Evolutionary conservation across 202 grass and related monocot species (phyloP).

Genomic region (Cymbopogon flexuosus): DNA sequence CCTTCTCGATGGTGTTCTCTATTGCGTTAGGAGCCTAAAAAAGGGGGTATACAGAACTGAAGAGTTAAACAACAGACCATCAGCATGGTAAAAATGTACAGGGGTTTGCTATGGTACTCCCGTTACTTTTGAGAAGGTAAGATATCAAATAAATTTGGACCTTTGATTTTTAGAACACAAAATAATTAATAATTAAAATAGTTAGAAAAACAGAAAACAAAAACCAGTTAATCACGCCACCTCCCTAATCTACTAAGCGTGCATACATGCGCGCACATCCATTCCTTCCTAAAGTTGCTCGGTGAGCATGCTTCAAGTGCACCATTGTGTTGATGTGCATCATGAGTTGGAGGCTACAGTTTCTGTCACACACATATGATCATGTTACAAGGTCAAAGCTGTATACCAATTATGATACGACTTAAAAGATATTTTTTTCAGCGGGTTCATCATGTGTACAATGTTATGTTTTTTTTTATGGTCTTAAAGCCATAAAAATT

Average conservation of each 20-base stretch:
- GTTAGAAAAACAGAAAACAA: not conserved
- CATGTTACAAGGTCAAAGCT: not conserved
- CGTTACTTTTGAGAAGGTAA: not conserved
- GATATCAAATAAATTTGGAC: not conserved
- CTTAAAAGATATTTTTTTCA: not conserved
- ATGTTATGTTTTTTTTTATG: not conserved
- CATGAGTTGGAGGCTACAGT: not conserved
- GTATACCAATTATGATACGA: not conserved
- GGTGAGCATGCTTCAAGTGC: not conserved
- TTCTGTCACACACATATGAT: not conserved
- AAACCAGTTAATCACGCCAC: not conserved
- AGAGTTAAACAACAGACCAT: not conserved
- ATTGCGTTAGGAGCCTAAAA: slow-evolving; percentile 72
- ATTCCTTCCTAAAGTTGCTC: not conserved
- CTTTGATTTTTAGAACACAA: not conserved
- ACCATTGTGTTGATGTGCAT: not conserved
- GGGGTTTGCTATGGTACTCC: not conserved
- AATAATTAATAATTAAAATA: not conserved
- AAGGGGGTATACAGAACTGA: not conserved
- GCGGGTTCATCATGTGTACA: not conserved
- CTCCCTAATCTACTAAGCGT: not conserved
- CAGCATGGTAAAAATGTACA: slow-evolving; percentile 16
- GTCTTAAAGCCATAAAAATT: not conserved
- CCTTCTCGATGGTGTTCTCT: slow-evolving; percentile 79
- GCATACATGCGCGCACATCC: not conserved